Conservation (phyloP, 176 grass and related monocot species). For the Alloteropsis semialata region DNA sequence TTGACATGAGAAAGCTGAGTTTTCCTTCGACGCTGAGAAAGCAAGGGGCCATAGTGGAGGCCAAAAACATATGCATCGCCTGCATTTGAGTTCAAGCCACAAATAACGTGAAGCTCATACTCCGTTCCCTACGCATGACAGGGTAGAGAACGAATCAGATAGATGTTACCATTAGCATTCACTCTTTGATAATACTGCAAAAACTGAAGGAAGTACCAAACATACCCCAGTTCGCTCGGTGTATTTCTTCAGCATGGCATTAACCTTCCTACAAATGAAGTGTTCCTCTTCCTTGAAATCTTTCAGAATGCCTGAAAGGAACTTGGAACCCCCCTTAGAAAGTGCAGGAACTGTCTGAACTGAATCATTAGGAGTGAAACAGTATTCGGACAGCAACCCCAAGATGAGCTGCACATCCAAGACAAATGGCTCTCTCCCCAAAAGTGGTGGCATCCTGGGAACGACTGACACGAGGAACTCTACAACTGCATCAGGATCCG, state of each 20-base stretch:
- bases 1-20: slow-evolving; percentile 17
- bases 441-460: neutral
- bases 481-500: neutral
- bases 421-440: neutral
- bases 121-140: slow-evolving; percentile 11
- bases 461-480: neutral
- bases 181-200: neutral
- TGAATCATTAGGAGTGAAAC: neutral
- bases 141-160: neutral
- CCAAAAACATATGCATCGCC: neutral
- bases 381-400: neutral
- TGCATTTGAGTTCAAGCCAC: slow-evolving; percentile 16
- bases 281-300: neutral
- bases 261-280: neutral
- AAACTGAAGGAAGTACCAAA: neutral
- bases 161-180: too few relatives aligned
- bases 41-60: neutral
- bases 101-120: slow-evolving; percentile 24
- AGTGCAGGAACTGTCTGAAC: neutral
- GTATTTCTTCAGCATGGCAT: slow-evolving; percentile 1
- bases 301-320: neutral
- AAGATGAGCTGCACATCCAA: neutral
- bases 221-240: neutral
- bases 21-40: neutral
- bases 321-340: neutral